Base-by-base conservation (phyloP, 495 filamentous ascomycete species). In the Xylaria intraflava region DNA sequence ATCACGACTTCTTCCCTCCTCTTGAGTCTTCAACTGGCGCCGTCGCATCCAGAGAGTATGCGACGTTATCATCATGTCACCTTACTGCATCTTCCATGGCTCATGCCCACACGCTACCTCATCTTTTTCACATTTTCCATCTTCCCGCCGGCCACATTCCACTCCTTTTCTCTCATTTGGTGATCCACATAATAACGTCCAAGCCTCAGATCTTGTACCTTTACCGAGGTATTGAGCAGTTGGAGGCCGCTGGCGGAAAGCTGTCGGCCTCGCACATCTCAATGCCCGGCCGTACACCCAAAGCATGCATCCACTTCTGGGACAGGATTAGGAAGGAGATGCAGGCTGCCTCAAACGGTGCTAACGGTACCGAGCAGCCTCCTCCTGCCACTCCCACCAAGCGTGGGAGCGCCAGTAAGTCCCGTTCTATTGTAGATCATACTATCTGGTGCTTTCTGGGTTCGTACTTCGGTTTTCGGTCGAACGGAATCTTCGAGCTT, bases 151-250 rank as follows among this genome's bases (percentile, higher is more conserved):
- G 31, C 6, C 2, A 12, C 31, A 12, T 11, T 29, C 7, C 5
- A 2, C 31, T 12, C 7, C 31, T 33, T 11, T 14, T 0, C 22
- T 38, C 12, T 41, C 42, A 42, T n/a, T 31, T 2, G 2, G 0
- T 14, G 36, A 5, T 10, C 7, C 24, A n/a, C 11, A 31, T 39
- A 14, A 12, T 19, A 26, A 35, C 24, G 35, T 33, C 41, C 27
- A 29, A 27, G n/a, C 35, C 27, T 10, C 20, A 74, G 72, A 30
- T 60, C n/a, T 45, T 51, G 2, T 56, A 72, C 22, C 50, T 74
- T n/a, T 41, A 71, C 24, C 62, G 62, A 41, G 47, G 59, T 22
- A 33, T 71, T 19, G 53, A 50, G 16, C 46, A 56, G 10, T 9
- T 61, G 11, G 33, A 43, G 6, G 39, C 45, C 8, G 55, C 40